A percentile compares a stretch with the other conserved stretches of the same genome.
Evolutionary conservation across 2,329 filamentous ascomycete genomes (phyloP).

Genomic region (Aspergillus sp.): DNA sequence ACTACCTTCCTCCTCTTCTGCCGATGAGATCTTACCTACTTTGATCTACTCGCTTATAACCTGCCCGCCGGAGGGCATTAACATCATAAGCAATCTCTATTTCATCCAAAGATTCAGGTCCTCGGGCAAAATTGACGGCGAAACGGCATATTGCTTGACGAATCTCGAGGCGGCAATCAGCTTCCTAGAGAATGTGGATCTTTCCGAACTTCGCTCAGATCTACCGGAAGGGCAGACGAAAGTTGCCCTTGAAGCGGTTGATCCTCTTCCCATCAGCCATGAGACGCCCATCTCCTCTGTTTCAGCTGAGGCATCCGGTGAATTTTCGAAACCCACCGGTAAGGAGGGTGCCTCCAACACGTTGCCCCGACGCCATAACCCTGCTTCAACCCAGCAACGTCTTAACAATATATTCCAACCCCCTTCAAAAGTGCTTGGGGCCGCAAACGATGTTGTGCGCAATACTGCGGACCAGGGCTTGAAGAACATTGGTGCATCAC

Average conservation of each 20-base stretch:
- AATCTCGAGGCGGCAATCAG: conserved; percentile 93
- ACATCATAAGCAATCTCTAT: conserved; percentile 89
- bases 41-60: conserved; percentile 96
- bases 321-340: conserved; percentile 27
- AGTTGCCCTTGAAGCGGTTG: conserved; percentile 30
- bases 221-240: conserved; percentile 67
- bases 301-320: conserved; percentile 28
- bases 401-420: conserved; percentile 85
- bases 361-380: conserved; percentile 29
- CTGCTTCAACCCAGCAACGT: conserved; percentile 60
- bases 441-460: conserved; percentile 79
- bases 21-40: conserved; percentile 95
- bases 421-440: conserved; percentile 76
- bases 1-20: conserved; percentile 75
- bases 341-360: conserved; percentile 35
- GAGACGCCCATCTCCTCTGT: conserved; percentile 28
- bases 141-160: conserved; percentile 93
- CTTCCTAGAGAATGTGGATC: conserved; percentile 91
- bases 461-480: conserved; percentile 87
- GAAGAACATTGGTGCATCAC: conserved; percentile 85
- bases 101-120: conserved; percentile 93
- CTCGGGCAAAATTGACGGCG: conserved; percentile 81
- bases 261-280: conserved; percentile 25
- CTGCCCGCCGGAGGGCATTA: conserved; percentile 78
- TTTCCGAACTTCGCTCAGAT: conserved; percentile 82